These are phyloP conservation scores for Talaromyces sp. DNA, from an alignment of 2,329 filamentous ascomycete genomes.

Conservation along the genomic window DNA sequence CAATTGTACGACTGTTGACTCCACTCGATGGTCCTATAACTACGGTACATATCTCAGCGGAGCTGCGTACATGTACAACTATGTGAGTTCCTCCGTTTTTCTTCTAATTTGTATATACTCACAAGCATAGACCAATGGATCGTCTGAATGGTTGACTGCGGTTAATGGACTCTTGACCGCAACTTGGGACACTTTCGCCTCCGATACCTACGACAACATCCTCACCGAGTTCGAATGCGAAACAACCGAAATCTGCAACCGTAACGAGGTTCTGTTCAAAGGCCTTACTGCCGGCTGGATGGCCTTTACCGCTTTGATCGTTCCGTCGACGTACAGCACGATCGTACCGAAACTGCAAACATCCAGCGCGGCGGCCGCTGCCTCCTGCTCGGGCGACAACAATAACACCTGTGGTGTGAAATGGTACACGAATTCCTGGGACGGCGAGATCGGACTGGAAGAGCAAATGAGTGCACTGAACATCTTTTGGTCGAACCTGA, in stretches of 20 bases:
- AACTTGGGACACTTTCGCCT: conserved; percentile 8
- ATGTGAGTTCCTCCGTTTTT: conserved; percentile 33
- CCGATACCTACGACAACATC: conserved; percentile 27
- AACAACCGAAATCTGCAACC: conserved; percentile 51
- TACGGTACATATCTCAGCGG: conserved; percentile 58
- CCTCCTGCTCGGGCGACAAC: conserved; percentile 50
- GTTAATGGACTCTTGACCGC: conserved; percentile 10
- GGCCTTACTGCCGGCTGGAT: conserved; percentile 61
- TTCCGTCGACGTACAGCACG: conserved; percentile 51
- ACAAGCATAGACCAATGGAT: conserved; percentile 25
- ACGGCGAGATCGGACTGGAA: conserved; percentile 38
- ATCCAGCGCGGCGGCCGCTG: conserved; percentile 54
- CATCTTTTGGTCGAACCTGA: conserved; percentile 33
- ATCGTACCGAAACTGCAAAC: conserved; percentile 52
- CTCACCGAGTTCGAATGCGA: conserved; percentile 62
- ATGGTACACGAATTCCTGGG: conserved; percentile 39
- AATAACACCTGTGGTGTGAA: conserved; percentile 37
- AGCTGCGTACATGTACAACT: conserved; percentile 66
- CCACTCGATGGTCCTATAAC: conserved; percentile 63
- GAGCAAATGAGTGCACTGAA: conserved; percentile 40
- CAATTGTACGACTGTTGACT: conserved; percentile 61
- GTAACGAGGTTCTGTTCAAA: conserved; percentile 64
- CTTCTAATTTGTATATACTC: neutral
- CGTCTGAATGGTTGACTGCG: conserved; percentile 7
- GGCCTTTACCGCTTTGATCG: conserved; percentile 55